Base-by-base conservation (phyloP, 352 stramenopile genomes). In the Phytophthora vignae region DNA sequence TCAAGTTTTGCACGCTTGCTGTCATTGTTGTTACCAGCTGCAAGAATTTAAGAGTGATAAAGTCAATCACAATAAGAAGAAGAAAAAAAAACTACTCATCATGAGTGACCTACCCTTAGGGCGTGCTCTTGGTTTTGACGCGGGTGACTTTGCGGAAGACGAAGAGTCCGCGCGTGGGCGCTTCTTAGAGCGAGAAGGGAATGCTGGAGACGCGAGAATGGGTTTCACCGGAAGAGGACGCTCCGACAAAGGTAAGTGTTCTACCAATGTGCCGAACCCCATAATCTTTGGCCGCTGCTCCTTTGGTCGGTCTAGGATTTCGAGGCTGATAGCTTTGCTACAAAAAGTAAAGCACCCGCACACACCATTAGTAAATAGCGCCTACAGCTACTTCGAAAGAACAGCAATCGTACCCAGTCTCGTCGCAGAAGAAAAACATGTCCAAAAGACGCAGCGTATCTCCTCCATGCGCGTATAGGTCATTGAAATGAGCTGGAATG, bases 381-480 rank as follows among this genome's bases (percentile, higher is more conserved):
- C 3, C 22, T 56, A 8, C 15, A 63, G 52, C 38, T 44, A 14
- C 12, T 44, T n/a, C 38, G 15, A 12, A 44, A 9, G 19, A 69
- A 58, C n/a, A 63, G 4, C 7, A 62, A n/a, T 58, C 85, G 49
- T 79, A 94, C 89, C 89, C 89, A 69, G 90, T 73, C 55, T 96
- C 85, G 49, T 96, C 89, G 46, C 89, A 96, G 57, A 96, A 96
- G 78, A 91, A 96, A 49, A 96, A 96, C 71, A 93, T 67, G 42
- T 96, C 89, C 29, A 96, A 77, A 59, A 91, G 91, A 4, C 89
- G 89, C 49, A 96, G 68, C 4, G 80, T 81, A 60, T 96, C 89
- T 38, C 77, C 73, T 49, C 87, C 87, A 42, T 90, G 73, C 15
- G 85, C 79, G 60, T 83, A 90, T 22, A 78, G 78, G 59, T 95